Evolutionary conservation across 2,329 filamentous ascomycete species (phyloP).

Genomic region (Nothophoma quercina): DNA sequence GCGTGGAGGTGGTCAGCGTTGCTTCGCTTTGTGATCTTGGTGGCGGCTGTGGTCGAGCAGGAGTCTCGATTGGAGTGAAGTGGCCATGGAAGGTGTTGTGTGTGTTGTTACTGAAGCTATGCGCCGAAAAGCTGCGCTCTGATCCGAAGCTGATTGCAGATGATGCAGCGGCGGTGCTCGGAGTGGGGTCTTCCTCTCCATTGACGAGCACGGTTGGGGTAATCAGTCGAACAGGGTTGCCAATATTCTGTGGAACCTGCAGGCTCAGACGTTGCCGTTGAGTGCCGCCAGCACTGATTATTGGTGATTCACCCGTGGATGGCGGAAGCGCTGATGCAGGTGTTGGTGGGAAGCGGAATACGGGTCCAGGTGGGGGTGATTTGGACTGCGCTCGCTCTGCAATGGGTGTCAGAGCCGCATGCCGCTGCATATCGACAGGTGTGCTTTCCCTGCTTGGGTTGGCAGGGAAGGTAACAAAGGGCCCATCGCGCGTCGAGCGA

Average conservation of each 20-base stretch:
- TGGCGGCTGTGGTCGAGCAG: constrained; percentile 30
- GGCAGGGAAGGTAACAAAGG: constrained; percentile 74
- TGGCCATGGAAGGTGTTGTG: constrained; percentile 33
- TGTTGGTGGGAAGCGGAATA: constrained; percentile 50
- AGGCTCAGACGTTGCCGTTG: constrained; percentile 61
- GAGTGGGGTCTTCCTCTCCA: constrained; percentile 51
- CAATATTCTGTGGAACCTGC: constrained; percentile 68
- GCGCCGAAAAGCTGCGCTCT: constrained; percentile 24
- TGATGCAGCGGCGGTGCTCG: constrained; percentile 33
- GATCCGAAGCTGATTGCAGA: constrained; percentile 34
- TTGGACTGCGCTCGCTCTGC: constrained; percentile 53
- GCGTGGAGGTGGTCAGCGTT: background rate
- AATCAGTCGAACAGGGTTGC: constrained; percentile 68
- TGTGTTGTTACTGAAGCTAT: constrained; percentile 27
- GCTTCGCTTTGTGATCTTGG: constrained; percentile 13
- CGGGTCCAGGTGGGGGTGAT: constrained; percentile 45
- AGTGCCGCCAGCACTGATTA: constrained; percentile 18
- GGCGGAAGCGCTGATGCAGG: constrained; percentile 46
- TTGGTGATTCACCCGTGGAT: constrained; percentile 15
- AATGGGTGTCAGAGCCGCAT: constrained; percentile 53
- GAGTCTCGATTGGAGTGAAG: constrained; percentile 41
- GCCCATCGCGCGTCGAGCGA: constrained; percentile 69
- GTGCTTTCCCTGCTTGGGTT: constrained; percentile 61
- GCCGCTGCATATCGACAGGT: constrained; percentile 55
- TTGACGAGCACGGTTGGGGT: constrained; percentile 66